Conservation (phyloP, 139 green algal species). For the Chlamydomonas sphaeroides region DNA sequence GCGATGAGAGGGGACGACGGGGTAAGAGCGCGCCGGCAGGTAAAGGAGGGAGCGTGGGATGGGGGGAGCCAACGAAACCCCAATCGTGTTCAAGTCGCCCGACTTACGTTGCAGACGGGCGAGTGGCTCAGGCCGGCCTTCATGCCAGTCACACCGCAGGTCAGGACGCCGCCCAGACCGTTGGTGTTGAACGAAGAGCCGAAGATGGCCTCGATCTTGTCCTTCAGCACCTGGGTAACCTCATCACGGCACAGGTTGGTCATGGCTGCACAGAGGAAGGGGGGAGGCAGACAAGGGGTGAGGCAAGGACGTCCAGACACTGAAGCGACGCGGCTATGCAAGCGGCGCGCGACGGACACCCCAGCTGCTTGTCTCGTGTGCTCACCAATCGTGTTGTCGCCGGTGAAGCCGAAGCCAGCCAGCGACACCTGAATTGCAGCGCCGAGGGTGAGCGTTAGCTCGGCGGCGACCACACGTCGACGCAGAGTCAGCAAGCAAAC, state of each 20-base stretch:
- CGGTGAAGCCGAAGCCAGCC: constrained; percentile 76
- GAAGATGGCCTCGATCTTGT: constrained; percentile 83
- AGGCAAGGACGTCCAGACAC: no score
- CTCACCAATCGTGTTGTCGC: constrained; percentile 83
- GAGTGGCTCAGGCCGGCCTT: constrained; percentile 67
- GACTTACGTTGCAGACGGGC: constrained; percentile 49
- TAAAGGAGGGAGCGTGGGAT: no score
- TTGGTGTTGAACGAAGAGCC: constrained; percentile 85
- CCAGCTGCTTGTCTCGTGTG: no score
- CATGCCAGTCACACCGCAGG: constrained; percentile 81
- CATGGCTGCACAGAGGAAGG: constrained; percentile 58
- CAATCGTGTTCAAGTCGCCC: no score
- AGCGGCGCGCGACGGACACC: no score
- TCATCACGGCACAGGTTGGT: constrained; percentile 92
- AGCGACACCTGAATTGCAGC: constrained; percentile 73
- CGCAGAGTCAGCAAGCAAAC: constrained; percentile 59
- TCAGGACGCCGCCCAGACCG: constrained; percentile 83
- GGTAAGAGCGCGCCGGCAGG: no score
- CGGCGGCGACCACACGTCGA: no score
- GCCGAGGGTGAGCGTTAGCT: background rate
- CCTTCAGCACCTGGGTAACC: constrained; percentile 76
- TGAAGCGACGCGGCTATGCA: no score
- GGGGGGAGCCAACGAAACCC: no score
- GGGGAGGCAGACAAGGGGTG: background rate
- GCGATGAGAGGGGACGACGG: no score